A percentile compares a stretch with the other conserved stretches of the same genome.
Evolutionary conservation across 1,139 yeast species (phyloP).

Genomic region (Arxiozyma telluris): DNA sequence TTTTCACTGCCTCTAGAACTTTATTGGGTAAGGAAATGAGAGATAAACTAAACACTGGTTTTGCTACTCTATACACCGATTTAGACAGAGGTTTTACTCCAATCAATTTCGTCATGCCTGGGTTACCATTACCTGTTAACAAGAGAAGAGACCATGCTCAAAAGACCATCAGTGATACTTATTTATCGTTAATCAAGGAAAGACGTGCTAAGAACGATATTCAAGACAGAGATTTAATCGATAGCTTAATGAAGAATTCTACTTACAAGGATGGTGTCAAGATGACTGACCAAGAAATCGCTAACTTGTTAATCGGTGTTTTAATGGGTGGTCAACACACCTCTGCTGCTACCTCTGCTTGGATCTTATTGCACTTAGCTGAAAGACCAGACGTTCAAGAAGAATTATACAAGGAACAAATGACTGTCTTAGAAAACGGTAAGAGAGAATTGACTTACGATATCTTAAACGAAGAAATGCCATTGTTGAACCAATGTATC

Average conservation of each 20-base stretch:
- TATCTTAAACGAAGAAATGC: constrained; percentile 61
- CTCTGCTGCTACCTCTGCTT: constrained; percentile 89
- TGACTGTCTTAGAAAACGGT: constrained; percentile 48
- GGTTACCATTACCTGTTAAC: constrained; percentile 83
- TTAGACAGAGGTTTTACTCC: constrained; percentile 97
- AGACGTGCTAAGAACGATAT: constrained; percentile 72
- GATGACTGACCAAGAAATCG: constrained; percentile 93
- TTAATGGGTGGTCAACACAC: constrained; percentile 99
- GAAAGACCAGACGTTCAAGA: constrained; percentile 79
- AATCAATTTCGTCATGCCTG: constrained; percentile 87
- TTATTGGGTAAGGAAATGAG: constrained; percentile 89
- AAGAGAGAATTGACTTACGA: constrained; percentile 66
- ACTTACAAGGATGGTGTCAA: constrained; percentile 86
- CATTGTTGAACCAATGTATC: constrained; percentile 70
- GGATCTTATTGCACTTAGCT: constrained; percentile 88
- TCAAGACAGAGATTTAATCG: constrained; percentile 81
- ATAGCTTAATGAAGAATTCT: constrained; percentile 70
- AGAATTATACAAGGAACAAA: constrained; percentile 66
- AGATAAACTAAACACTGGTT: constrained; percentile 66
- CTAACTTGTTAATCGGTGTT: constrained; percentile 87
- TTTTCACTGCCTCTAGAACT: constrained; percentile 90
- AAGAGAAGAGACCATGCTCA: constrained; percentile 84
- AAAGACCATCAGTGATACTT: constrained; percentile 65
- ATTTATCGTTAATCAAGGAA: constrained; percentile 63
- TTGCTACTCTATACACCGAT: constrained; percentile 80